phyloP scores from a whole-genome alignment of 805 yeast species.

The Zygosaccharomyces kombuchaensis region DNA sequence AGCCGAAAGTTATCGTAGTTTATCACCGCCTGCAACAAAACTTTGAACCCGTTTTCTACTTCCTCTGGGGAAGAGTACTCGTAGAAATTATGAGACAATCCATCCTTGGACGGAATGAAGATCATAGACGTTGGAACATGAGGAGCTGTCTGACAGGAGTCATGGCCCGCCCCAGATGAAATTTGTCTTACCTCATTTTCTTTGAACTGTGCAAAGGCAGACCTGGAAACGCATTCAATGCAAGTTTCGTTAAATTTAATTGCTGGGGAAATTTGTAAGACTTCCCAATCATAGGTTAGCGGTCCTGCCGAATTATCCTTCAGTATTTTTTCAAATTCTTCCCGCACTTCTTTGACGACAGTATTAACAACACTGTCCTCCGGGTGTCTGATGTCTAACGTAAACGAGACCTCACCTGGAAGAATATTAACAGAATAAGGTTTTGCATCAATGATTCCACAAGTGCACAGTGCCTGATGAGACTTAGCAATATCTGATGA shows the following conservation, averaged over 20 bases:
- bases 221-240: constrained; percentile 46
- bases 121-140: constrained; percentile 69
- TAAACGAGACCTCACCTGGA: constrained; percentile 56
- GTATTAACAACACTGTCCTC: constrained; percentile 40
- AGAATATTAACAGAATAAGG: constrained; percentile 67
- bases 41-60: constrained; percentile 55
- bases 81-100: constrained; percentile 61
- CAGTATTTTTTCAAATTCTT: constrained; percentile 38
- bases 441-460: constrained; percentile 52
- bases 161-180: constrained; percentile 72
- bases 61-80: constrained; percentile 65
- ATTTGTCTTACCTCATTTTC: constrained; percentile 42
- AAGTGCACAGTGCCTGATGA: constrained; percentile 51
- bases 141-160: constrained; percentile 54
- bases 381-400: constrained; percentile 57
- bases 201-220: constrained; percentile 50
- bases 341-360: constrained; percentile 39
- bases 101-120: constrained; percentile 64
- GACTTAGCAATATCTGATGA: constrained; percentile 53
- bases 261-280: constrained; percentile 50
- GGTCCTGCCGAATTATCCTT: constrained; percentile 29
- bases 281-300: constrained; percentile 41
- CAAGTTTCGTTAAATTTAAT: constrained; percentile 52
- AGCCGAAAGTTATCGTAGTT: constrained; percentile 36
- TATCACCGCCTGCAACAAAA: constrained; percentile 48